These are phyloP conservation scores for Lanmaoa pseudosensibilis DNA, from an alignment of 768 basidiomycete species.

Conservation along the genomic window DNA sequence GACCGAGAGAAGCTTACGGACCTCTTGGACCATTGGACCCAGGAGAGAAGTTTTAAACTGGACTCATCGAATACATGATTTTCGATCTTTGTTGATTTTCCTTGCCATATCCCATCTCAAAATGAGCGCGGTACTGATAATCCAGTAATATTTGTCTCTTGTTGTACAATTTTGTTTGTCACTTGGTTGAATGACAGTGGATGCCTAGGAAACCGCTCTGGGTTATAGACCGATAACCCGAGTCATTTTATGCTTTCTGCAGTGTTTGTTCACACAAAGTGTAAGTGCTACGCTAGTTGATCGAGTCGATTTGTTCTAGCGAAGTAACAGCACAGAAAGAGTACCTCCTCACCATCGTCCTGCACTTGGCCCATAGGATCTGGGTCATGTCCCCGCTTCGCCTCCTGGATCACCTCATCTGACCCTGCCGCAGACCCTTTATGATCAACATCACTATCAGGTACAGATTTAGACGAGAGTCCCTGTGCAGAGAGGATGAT, in stretches of 20 bases:
- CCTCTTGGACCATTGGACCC: slow-evolving; percentile 64
- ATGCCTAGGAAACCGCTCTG: background rate
- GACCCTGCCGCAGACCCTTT: background rate
- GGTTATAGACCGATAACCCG: background rate
- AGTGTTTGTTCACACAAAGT: slow-evolving; percentile 3
- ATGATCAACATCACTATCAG: background rate
- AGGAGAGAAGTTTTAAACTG: slow-evolving; percentile 47
- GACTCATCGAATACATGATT: slow-evolving; percentile 23
- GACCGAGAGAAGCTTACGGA: slow-evolving; percentile 42
- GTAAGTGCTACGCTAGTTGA: background rate
- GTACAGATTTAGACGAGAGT: background rate
- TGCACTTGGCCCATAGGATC: background rate
- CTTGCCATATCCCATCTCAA: background rate
- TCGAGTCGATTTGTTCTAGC: slow-evolving; percentile 18
- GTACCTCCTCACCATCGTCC: slow-evolving; percentile 20
- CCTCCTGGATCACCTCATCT: background rate
- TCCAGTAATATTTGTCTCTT: background rate
- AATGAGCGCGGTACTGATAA: background rate
- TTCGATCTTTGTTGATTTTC: slow-evolving; percentile 29
- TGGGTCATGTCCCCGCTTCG: slow-evolving; percentile 2
- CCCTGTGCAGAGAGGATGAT: slow-evolving; percentile 9
- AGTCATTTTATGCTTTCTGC: background rate
- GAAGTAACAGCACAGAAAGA: slow-evolving; percentile 31
- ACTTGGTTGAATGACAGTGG: background rate
- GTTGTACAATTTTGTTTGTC: slow-evolving; percentile 15